Percentiles rank a stretch among this genome's conserved stretches.
These are phyloP conservation scores for Saturnispora mendoncae DNA, from an alignment of 805 yeast species.

Conservation along the genomic window DNA sequence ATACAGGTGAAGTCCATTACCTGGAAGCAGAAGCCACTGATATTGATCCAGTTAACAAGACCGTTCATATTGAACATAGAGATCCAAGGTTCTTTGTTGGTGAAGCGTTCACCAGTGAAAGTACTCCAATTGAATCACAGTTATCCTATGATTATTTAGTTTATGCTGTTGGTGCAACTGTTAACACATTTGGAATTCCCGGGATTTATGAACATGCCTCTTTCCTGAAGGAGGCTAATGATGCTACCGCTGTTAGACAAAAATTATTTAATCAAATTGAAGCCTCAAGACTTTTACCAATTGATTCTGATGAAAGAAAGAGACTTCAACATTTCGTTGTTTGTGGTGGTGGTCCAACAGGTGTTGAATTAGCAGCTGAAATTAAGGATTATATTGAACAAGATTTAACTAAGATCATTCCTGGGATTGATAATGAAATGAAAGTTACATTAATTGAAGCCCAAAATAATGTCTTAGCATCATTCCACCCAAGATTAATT, in stretches of 20 bases:
- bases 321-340: conserved; percentile 82
- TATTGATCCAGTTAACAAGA: conserved; percentile 65
- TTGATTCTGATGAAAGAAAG: conserved; percentile 64
- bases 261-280: conserved; percentile 82
- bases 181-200: conserved; percentile 89
- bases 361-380: conserved; percentile 97
- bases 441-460: conserved; percentile 85
- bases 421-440: conserved; percentile 73
- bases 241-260: conserved; percentile 75
- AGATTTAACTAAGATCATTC: conserved; percentile 84
- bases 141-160: conserved; percentile 74
- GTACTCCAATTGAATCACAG: conserved; percentile 37
- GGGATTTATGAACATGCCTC: conserved; percentile 87
- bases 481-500: conserved; percentile 60
- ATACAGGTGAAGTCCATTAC: conserved; percentile 69
- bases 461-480: conserved; percentile 74
- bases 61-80: conserved; percentile 50
- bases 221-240: conserved; percentile 83
- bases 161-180: conserved; percentile 91
- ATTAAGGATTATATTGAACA: conserved; percentile 89
- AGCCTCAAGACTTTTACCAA: conserved; percentile 74
- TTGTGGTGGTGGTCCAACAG: conserved; percentile 98
- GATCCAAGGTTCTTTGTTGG: conserved; percentile 48
- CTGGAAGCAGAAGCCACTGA: conserved; percentile 86
- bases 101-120: conserved; percentile 41